Evolutionary conservation across 2,329 filamentous ascomycete genomes (phyloP).

Genomic region (Monosporascus sp.): DNA sequence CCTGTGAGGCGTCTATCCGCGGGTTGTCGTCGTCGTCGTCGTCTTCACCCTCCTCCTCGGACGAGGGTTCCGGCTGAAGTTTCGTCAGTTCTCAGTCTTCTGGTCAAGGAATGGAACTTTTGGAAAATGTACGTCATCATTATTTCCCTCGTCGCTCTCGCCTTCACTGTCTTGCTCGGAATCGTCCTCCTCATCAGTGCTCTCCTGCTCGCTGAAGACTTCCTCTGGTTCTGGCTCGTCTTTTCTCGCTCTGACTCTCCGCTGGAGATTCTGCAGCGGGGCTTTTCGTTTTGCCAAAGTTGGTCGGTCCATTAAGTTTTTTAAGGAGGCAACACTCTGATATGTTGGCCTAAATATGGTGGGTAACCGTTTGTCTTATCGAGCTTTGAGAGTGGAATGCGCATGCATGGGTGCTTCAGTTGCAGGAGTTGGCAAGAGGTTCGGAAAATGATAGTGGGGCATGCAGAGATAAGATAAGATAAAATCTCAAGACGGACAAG

Average conservation of each 20-base stretch:
- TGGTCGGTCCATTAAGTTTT: slow-evolving; percentile 15
- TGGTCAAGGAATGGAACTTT: not conserved
- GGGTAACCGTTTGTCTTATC: not conserved
- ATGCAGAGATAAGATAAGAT: not conserved
- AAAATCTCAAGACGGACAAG: not conserved
- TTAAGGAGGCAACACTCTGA: not conserved
- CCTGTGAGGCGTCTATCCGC: slow-evolving; percentile 46
- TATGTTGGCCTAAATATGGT: not conserved
- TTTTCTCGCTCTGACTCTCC: slow-evolving; percentile 39
- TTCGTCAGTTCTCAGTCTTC: slow-evolving; percentile 7
- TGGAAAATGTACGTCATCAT: slow-evolving; percentile 19
- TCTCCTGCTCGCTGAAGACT: slow-evolving; percentile 26
- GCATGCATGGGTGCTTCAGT: no score
- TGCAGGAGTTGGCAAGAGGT: no score
- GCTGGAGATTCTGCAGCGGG: slow-evolving; percentile 31
- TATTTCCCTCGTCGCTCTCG: slow-evolving; percentile 24
- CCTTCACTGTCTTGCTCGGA: slow-evolving; percentile 21
- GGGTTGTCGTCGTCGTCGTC: slow-evolving; percentile 31
- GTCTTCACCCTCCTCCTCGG: slow-evolving; percentile 30
- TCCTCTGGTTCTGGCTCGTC: slow-evolving; percentile 39
- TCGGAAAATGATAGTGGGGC: not conserved
- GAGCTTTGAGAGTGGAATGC: not conserved
- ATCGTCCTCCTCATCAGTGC: slow-evolving; percentile 26
- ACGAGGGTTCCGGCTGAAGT: slow-evolving; percentile 16
- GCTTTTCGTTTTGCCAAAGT: slow-evolving; percentile 36